Conservation (phyloP, 1,139 yeast genomes). For the Pichia kudriavzevii region DNA sequence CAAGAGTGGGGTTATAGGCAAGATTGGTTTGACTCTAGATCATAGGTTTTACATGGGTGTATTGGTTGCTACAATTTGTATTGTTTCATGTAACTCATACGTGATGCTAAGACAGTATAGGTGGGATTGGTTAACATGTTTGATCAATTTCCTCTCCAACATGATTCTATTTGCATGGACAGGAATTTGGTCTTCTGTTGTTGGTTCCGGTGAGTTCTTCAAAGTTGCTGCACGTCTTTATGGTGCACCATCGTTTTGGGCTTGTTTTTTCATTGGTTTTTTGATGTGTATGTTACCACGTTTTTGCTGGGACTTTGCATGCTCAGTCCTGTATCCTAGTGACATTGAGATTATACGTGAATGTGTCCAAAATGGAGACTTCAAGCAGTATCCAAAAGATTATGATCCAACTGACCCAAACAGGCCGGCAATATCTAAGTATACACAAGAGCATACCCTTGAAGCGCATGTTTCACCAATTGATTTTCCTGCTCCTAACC, state of each 20-base stretch:
- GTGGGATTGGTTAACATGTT: slow-evolving; percentile 85
- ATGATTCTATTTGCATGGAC: slow-evolving; percentile 78
- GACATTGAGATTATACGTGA: slow-evolving; percentile 88
- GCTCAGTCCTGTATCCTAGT: slow-evolving; percentile 57
- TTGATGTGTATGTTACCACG: slow-evolving; percentile 72
- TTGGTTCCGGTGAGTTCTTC: slow-evolving; percentile 61
- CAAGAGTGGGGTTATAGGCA: slow-evolving; percentile 47
- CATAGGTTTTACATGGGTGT: slow-evolving; percentile 87
- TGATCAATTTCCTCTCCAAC: slow-evolving; percentile 58
- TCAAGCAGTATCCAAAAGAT: slow-evolving; percentile 42
- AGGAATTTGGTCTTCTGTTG: slow-evolving; percentile 72
- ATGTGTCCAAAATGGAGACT: slow-evolving; percentile 50
- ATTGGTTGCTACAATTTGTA: slow-evolving; percentile 70
- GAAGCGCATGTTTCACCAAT: slow-evolving; percentile 56
- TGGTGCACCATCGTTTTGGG: slow-evolving; percentile 76
- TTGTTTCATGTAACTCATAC: slow-evolving; percentile 72
- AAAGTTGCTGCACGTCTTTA: slow-evolving; percentile 68
- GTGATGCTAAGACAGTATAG: slow-evolving; percentile 76
- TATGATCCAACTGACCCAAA: slow-evolving; percentile 55
- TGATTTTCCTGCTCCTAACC: slow-evolving; percentile 14
- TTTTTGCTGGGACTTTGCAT: slow-evolving; percentile 55
- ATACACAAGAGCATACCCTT: slow-evolving; percentile 48
- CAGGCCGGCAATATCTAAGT: slow-evolving; percentile 40
- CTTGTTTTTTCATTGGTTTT: slow-evolving; percentile 65
- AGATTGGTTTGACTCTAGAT: slow-evolving; percentile 60